Base-by-base conservation (phyloP, 768 basidiomycete species). In the Trametes elegans region DNA sequence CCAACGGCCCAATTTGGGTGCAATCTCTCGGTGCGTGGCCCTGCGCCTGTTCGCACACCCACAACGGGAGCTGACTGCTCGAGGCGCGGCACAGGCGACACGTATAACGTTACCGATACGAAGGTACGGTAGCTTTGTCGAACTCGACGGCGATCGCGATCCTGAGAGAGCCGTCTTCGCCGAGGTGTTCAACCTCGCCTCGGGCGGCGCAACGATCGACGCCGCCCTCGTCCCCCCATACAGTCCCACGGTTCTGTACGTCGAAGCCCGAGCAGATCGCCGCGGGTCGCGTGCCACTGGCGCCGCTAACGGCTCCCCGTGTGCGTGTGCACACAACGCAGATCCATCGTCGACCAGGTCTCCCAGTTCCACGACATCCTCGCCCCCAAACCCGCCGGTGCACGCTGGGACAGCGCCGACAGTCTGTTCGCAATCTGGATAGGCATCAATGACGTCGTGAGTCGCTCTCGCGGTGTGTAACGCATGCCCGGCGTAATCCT, bases 1-100 rank as follows among this genome's bases (percentile, higher is more conserved):
- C 81, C 14, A 82, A 84, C 63, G 83, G 84, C 16, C 82, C 76
- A 0, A 85, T 83, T 64, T 86, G 83, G 83, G 81, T 82, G 6
- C 65, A 78, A 53, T 77, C 71, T 59, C 71, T 83, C 49, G 72
- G 82, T 83, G 52, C 58, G 71, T 55, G 23, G 32, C 19, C 21
- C 18, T 28, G 42, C 43, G 26, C 11, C 26, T 59, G 53, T 58
- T 28, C 31, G n/a, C n/a, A n/a, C n/a, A n/a, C 38, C 36, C 35
- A 45, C 42, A 32, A 34, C 16, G 18, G 27, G 42, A 14, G 32
- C 35, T n/a, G 29, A 19, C 7, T 24, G 41, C 26, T 45, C 19
- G 45, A 51, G 34, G 16, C 53, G 21, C 10, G 32, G 8, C 19
- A 7, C 34, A 81, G 81, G 76, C 27, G 71, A 65, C 11, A 78